Conservation (phyloP, 176 grass and related monocot species). For the Musa schizocarpa region DNA sequence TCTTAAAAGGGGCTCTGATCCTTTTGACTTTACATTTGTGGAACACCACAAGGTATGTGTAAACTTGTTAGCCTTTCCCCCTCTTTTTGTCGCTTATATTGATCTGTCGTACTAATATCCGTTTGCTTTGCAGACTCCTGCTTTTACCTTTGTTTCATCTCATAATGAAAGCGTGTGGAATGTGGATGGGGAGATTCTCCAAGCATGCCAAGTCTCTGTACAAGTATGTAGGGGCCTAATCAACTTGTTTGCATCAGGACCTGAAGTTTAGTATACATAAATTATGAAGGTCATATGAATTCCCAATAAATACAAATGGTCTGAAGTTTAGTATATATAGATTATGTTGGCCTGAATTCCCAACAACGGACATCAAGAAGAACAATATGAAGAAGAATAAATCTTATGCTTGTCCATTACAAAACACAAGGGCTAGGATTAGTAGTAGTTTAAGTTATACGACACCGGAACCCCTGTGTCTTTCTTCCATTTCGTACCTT, state of each 20-base stretch:
- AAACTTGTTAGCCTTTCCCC: not conserved
- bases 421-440: no score
- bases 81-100: not conserved
- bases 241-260: constrained; percentile 51
- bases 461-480: no score
- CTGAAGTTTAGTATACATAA: constrained; percentile 42
- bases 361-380: no score
- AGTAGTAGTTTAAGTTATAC: no score
- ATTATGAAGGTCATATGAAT: not conserved
- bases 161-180: constrained; percentile 64
- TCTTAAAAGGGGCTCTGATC: constrained; percentile 70
- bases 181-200: constrained; percentile 62
- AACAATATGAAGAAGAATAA: no score
- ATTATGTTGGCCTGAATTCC: no score
- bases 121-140: constrained; percentile 43
- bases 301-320: not conserved
- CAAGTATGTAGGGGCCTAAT: constrained; percentile 44
- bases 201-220: constrained; percentile 33
- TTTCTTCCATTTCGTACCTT: no score
- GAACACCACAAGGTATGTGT: constrained; percentile 80
- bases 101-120: not conserved
- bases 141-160: constrained; percentile 69
- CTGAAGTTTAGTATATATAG: not conserved
- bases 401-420: no score
- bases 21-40: constrained; percentile 69